Conservation (phyloP, 169 alveolate genomes). For the Blepharisma undulans region DNA sequence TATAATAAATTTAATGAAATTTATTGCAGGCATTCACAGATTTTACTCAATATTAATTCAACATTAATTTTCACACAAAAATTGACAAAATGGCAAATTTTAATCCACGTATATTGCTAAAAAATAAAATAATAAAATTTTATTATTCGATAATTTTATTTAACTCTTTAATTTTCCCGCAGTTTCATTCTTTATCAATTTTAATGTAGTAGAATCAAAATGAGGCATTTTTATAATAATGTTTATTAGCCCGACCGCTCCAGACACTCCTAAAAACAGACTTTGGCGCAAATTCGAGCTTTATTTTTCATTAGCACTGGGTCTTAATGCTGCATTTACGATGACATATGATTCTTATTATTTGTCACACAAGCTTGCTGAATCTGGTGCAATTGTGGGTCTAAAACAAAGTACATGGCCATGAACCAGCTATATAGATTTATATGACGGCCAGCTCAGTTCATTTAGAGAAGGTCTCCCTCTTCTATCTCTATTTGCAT, state of each 20-base stretch:
- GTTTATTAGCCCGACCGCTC: not conserved
- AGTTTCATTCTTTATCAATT: not conserved
- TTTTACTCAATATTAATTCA: not conserved
- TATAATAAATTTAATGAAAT: too few relatives aligned
- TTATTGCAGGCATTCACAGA: not conserved
- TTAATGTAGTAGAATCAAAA: not conserved
- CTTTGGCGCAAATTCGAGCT: not conserved
- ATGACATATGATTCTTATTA: not conserved
- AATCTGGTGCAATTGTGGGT: constrained; percentile 37
- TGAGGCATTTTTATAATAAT: not conserved
- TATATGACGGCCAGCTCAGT: constrained; percentile 26
- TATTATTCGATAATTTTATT: not conserved
- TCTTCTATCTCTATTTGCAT: constrained; percentile 1
- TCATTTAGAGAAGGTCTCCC: not conserved
- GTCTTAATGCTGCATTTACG: not conserved
- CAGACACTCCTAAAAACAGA: not conserved
- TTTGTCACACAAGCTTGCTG: constrained; percentile 41
- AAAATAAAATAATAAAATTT: too few relatives aligned
- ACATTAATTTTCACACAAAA: not conserved
- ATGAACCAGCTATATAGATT: constrained; percentile 21
- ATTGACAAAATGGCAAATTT: not conserved
- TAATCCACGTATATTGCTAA: not conserved
- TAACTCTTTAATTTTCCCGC: not conserved
- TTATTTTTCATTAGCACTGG: not conserved
- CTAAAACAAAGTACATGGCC: constrained; percentile 18